Evolutionary conservation across 768 basidiomycete species (phyloP).

Genomic region (Boletellus ananiceps): DNA sequence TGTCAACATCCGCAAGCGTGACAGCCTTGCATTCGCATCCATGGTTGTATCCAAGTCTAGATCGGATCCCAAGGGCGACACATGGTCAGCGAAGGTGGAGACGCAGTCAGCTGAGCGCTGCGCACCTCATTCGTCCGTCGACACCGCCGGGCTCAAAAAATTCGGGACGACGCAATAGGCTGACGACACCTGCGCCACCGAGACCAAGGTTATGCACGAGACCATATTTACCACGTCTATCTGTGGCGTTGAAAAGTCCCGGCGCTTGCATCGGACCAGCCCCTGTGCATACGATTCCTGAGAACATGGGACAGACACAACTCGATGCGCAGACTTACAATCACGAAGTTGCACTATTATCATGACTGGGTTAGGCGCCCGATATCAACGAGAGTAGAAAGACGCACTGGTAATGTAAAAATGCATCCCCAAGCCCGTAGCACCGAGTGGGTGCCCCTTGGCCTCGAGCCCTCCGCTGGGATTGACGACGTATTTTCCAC

Average conservation of each 20-base stretch:
- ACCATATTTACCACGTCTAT: constrained; percentile 72
- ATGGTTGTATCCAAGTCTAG: constrained; percentile 78
- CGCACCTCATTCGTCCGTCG: constrained; percentile 64
- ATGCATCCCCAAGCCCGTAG: constrained; percentile 82
- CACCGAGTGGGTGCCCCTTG: constrained; percentile 85
- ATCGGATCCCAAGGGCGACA: neutral
- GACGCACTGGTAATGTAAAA: constrained; percentile 75
- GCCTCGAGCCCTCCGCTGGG: constrained; percentile 84
- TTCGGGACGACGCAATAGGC: constrained; percentile 69
- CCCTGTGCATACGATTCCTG: constrained; percentile 40
- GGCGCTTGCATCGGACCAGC: constrained; percentile 82
- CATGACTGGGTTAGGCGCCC: neutral
- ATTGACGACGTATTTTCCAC: constrained; percentile 81
- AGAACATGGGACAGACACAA: neutral
- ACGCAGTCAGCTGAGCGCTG: neutral
- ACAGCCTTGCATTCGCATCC: constrained; percentile 61
- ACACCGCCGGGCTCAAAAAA: constrained; percentile 64
- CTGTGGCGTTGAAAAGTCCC: constrained; percentile 55
- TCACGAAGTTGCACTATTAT: constrained; percentile 66
- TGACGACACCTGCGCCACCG: constrained; percentile 76
- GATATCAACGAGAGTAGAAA: neutral
- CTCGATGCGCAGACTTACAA: constrained; percentile 38
- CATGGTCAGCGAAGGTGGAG: neutral
- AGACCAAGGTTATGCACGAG: constrained; percentile 82
- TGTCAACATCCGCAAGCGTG: constrained; percentile 62